phyloP scores from a whole-genome alignment of 148 eudicot genomes.

The Rhododendron williamsianum region DNA sequence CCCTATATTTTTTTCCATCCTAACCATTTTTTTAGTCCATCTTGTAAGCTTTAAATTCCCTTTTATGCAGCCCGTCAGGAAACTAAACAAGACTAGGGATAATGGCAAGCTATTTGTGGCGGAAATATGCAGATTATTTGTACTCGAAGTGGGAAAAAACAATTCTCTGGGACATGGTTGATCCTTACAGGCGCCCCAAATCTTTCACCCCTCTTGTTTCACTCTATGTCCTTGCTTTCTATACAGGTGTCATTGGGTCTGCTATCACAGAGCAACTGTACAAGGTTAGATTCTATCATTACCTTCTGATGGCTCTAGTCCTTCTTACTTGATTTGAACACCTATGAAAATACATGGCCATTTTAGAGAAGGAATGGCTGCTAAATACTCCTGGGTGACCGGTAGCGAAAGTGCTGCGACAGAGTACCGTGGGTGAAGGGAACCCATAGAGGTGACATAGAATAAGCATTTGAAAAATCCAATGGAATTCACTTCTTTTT shows the following conservation, averaged over 20 bases:
- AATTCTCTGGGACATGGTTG: constrained; percentile 84
- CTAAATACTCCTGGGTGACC: neutral
- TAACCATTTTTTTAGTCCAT: neutral
- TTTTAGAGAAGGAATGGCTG: neutral
- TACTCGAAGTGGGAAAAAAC: constrained; percentile 74
- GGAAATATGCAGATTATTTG: constrained; percentile 78
- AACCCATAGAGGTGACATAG: neutral
- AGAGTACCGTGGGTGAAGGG: neutral
- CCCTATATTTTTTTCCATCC: neutral
- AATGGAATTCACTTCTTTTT: no score
- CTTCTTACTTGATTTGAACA: neutral
- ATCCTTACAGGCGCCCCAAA: constrained; percentile 77
- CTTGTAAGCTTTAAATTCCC: neutral
- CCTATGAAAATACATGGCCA: neutral
- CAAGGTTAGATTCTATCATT: constrained; percentile 41
- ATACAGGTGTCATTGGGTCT: constrained; percentile 84
- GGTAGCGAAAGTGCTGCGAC: neutral
- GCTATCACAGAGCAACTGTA: constrained; percentile 87
- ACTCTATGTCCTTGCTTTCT: constrained; percentile 65
- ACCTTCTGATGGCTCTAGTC: neutral
- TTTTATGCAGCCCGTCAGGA: neutral
- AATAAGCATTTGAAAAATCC: neutral
- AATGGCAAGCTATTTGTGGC: constrained; percentile 87
- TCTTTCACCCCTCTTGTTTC: constrained; percentile 84
- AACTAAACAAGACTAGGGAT: neutral